Evolutionary conservation across 2,329 filamentous ascomycete genomes (phyloP).

Genomic region (Parastagonospora nodorum): DNA sequence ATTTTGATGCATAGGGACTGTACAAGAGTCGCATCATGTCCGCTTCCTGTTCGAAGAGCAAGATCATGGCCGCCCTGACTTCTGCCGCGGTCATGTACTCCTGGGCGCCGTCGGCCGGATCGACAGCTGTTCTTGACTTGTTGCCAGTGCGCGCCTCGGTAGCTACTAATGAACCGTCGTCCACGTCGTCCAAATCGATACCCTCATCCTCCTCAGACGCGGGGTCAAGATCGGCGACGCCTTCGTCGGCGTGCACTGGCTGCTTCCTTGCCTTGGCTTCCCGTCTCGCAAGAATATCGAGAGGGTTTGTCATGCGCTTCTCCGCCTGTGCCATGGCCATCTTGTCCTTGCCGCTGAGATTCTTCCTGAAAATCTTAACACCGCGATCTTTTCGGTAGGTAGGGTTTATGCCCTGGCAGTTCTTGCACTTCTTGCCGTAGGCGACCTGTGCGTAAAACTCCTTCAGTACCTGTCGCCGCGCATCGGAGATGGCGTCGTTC

Average conservation of each 20-base stretch:
- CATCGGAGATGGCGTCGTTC: slow-evolving; percentile 81
- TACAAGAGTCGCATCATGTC: slow-evolving; percentile 87
- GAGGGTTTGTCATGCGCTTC: slow-evolving; percentile 71
- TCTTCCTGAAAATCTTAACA: slow-evolving; percentile 91
- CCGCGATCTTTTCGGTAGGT: slow-evolving; percentile 86
- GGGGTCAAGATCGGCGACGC: slow-evolving; percentile 66
- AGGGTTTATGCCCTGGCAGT: slow-evolving; percentile 63
- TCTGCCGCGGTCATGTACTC: slow-evolving; percentile 83
- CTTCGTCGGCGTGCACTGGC: slow-evolving; percentile 66
- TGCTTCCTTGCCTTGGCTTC: slow-evolving; percentile 52
- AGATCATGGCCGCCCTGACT: slow-evolving; percentile 75
- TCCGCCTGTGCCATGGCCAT: slow-evolving; percentile 74
- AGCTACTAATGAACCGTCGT: slow-evolving; percentile 59
- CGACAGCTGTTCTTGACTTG: slow-evolving; percentile 47
- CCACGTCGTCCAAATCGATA: slow-evolving; percentile 39
- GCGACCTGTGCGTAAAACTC: slow-evolving; percentile 79
- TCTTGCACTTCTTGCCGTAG: slow-evolving; percentile 70
- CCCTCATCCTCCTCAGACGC: slow-evolving; percentile 51
- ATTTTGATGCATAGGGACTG: slow-evolving; percentile 71
- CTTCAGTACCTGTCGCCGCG: slow-evolving; percentile 76
- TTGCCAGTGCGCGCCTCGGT: slow-evolving; percentile 49
- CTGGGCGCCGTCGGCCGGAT: slow-evolving; percentile 55
- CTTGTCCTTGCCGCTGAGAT: slow-evolving; percentile 74
- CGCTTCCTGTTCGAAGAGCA: slow-evolving; percentile 85
- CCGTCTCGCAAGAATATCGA: slow-evolving; percentile 62